These are phyloP conservation scores for Aspergillus nidulans DNA, from an alignment of 495 filamentous ascomycete species.

Conservation along the genomic window DNA sequence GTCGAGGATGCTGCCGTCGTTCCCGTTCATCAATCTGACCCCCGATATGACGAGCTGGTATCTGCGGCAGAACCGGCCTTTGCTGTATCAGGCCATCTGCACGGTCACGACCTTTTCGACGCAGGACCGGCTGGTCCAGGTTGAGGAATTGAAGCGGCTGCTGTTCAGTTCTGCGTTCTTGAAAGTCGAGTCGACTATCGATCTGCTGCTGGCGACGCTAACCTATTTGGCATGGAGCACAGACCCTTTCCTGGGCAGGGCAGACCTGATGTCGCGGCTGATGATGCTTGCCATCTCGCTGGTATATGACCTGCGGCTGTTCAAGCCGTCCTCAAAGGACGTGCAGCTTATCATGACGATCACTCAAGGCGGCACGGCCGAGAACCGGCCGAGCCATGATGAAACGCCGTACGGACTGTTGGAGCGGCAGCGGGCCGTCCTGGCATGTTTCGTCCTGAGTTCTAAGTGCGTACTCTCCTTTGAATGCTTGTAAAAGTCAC, in stretches of 20 bases:
- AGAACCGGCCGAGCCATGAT: slow-evolving; percentile 2
- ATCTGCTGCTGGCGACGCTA: slow-evolving; percentile 25
- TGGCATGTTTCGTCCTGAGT: slow-evolving; percentile 30
- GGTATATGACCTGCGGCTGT: slow-evolving; percentile 23
- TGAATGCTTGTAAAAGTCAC: background rate
- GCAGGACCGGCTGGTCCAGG: slow-evolving; percentile 15
- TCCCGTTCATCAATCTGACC: slow-evolving; percentile 36
- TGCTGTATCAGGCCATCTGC: slow-evolving; percentile 23
- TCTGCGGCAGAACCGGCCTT: slow-evolving; percentile 21
- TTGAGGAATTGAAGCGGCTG: slow-evolving; percentile 21
- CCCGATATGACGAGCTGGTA: slow-evolving; percentile 20
- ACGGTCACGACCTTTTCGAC: slow-evolving; percentile 25
- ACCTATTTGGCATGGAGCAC: slow-evolving; percentile 32
- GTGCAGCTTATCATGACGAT: slow-evolving; percentile 23
- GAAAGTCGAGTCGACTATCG: slow-evolving; percentile 24
- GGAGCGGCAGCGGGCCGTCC: slow-evolving; percentile 23
- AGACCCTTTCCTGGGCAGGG: slow-evolving; percentile 28
- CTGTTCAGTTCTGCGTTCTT: slow-evolving; percentile 22
- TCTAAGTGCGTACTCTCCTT: slow-evolving; percentile 21
- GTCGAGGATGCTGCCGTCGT: slow-evolving; percentile 32
- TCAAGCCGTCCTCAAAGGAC: slow-evolving; percentile 22
- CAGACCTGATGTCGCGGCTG: slow-evolving; percentile 23
- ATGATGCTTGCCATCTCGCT: slow-evolving; percentile 31
- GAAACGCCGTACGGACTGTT: slow-evolving; percentile 17
- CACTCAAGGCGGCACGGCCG: slow-evolving; percentile 20